phyloP scores from a whole-genome alignment of 1,284 basidiomycete species.

The Mrakiaceae sp. region DNA sequence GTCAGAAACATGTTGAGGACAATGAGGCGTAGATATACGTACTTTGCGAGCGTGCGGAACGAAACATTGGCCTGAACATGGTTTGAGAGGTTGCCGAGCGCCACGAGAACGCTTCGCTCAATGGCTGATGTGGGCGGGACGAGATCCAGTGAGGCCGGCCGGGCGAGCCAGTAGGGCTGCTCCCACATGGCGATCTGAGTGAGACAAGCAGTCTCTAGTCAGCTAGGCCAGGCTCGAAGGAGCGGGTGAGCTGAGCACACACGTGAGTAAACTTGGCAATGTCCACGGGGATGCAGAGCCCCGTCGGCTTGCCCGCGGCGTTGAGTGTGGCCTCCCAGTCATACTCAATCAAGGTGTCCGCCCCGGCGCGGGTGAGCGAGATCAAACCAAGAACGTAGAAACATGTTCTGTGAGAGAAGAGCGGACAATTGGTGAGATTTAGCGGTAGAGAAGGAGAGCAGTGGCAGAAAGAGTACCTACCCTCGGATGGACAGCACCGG shows the following conservation, averaged over 20 bases:
- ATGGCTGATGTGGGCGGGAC: slow-evolving; percentile 53
- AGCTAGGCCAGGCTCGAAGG: too few species aligned
- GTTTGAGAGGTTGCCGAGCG: slow-evolving; percentile 88
- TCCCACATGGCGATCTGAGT: slow-evolving; percentile 67
- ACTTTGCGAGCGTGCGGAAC: slow-evolving; percentile 75
- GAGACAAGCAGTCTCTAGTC: too few species aligned
- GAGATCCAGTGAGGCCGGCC: slow-evolving; percentile 36
- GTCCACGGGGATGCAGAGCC: slow-evolving; percentile 77
- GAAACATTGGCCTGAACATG: slow-evolving; percentile 90
- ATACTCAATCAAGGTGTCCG: slow-evolving; percentile 76
- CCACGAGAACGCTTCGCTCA: slow-evolving; percentile 76
- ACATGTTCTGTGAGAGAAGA: slow-evolving; percentile 55
- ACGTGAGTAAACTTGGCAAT: slow-evolving; percentile 69
- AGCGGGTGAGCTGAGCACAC: slow-evolving; percentile 28
- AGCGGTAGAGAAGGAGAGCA: background rate
- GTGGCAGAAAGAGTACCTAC: slow-evolving; percentile 41
- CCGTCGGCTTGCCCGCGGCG: slow-evolving; percentile 76
- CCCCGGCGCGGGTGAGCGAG: slow-evolving; percentile 59
- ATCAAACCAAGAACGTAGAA: slow-evolving; percentile 87
- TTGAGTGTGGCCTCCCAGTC: slow-evolving; percentile 85
- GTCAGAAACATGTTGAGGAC: background rate
- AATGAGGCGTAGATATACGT: slow-evolving; percentile 21
- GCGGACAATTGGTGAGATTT: slow-evolving; percentile 3
- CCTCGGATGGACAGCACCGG: slow-evolving; percentile 83
- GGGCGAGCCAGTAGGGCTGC: slow-evolving; percentile 22